Evolutionary conservation across 2,329 filamentous ascomycete species (phyloP), one percentile per base, ranked within the genome.

Genomic region (Bipolaris oryzae): DNA sequence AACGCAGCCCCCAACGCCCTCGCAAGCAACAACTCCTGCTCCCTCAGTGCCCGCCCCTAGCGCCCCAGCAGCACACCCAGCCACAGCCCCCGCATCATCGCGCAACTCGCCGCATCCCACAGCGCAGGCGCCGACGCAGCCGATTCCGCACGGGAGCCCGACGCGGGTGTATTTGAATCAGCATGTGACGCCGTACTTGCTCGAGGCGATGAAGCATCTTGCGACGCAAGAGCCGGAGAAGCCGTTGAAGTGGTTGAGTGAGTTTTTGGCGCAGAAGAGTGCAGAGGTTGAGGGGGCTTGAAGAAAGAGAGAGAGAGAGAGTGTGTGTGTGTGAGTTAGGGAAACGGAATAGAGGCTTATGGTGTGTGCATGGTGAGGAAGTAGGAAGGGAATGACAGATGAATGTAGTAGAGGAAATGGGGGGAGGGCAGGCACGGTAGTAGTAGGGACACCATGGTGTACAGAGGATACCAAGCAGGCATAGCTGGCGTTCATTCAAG

Each of bases 191-290:
- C 81, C 80, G 51, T 76, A 82, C 69, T 62, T 82, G 66, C 68
- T 83, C 39, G 81, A 83, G 66, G 81, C 78, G 5, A 82, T 82
- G 80, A 83, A 82, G 72, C 77, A 79, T 68, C 58, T 82, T 44
- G 80, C 77, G 16, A 76, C 77, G n/a, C 70, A 77, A 49, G 80
- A 82, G 76, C 81, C 81, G 0, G 80, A 82, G 60, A 82, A 82
- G 67, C 81, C 81, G 54, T 60, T 83, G 54, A 75, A 78, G 61
- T 82, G 77, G 74, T 65, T 83, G 53, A 75, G 77, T 16, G 79
- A 82, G 48, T 83, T 79, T 66, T 62, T 83, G 61, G 76, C 74
- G 52, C 70, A 77, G 61, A 78, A 78, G 66, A 82, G 81, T 67
- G 73, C 68, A 44, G 80, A 82, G 69, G 69, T 82, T 28, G 81